A percentile compares a stretch with the other conserved stretches of the same genome.
Conservation (phyloP, 331 rosid species). For the Cydonia oblonga region DNA sequence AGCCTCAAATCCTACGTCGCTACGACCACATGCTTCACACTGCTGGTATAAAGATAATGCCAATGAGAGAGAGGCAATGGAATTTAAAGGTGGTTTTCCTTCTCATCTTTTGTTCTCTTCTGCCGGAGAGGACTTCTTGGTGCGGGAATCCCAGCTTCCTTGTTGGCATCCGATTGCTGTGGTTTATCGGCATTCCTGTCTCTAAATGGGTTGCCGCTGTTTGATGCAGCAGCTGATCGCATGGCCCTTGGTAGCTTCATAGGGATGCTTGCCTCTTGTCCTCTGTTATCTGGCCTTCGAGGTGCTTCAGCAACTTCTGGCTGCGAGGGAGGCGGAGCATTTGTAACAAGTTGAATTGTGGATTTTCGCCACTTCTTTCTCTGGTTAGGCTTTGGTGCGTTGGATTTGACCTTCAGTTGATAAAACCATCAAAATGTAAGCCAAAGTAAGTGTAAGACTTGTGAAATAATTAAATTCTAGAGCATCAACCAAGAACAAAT, state of each 20-base stretch:
- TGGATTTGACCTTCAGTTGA: slow-evolving; percentile 47
- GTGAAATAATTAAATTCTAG: not conserved
- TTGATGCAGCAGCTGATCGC: slow-evolving; percentile 35
- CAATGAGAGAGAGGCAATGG: not conserved
- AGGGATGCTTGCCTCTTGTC: slow-evolving; percentile 21
- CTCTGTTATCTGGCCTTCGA: slow-evolving; percentile 28
- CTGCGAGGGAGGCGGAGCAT: slow-evolving; percentile 34
- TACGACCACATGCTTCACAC: not conserved
- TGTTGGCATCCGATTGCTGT: slow-evolving; percentile 33
- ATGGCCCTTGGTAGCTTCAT: slow-evolving; percentile 45
- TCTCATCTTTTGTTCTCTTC: slow-evolving; percentile 47
- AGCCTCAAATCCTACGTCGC: not conserved
- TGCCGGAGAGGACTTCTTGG: slow-evolving; percentile 35
- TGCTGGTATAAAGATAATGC: slow-evolving; percentile 2
- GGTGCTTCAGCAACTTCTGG: slow-evolving; percentile 32
- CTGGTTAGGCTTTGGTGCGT: slow-evolving; percentile 42
- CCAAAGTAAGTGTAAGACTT: not conserved
- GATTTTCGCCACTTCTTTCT: slow-evolving; percentile 64
- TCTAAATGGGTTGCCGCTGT: slow-evolving; percentile 34
- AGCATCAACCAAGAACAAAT: no score
- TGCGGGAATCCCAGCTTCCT: slow-evolving; percentile 26
- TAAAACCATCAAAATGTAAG: not conserved
- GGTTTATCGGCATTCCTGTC: slow-evolving; percentile 54
- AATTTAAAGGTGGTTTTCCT: slow-evolving; percentile 60
- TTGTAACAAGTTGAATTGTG: slow-evolving; percentile 50